Evolutionary conservation across 768 basidiomycete species (phyloP), one percentile per base, ranked within the genome.

Genomic region (Pleurotus citrinopileatus): DNA sequence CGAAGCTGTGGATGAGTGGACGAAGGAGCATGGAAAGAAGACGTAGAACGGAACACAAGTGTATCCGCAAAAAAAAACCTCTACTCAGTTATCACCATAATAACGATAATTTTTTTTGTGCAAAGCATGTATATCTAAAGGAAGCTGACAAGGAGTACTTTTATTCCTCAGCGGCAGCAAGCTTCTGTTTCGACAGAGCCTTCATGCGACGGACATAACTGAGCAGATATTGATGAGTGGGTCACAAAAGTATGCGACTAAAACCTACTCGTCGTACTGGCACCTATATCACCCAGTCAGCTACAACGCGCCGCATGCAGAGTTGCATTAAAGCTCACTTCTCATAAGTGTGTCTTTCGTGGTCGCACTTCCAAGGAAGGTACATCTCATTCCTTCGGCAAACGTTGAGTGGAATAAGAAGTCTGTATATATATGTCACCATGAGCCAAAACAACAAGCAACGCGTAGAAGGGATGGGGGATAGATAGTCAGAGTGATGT

Each of bases 141-240:
- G n/a, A n/a, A n/a, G n/a, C n/a, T n/a, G n/a, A n/a, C n/a, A n/a
- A n/a, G n/a, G n/a, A n/a, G n/a, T n/a, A n/a, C n/a, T n/a, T n/a
- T n/a, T n/a, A n/a, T n/a, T n/a, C n/a, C n/a, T 70, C 75, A 28
- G 68, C 67, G 19, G 71, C 72, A 9, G 67, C 73, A 13, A 56
- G 62, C 63, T 89, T 93, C 67, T 82, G 81, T 70, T 87, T 89
- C 42, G 87, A 77, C 58, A 94, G 77, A 60, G 81, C 78, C 76
- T 86, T 92, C 91, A 94, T 94, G 59, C 94, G 82, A 53, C 89
- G 87, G 62, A 94, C 75, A 73, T 92, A 88, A 68, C 94, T 96
- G 52, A 38, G 60, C 40, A 8, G 2, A 29, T 13, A 19, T 42
- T 20, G 23, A 54, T 52, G 53, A 23, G 46, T 10, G 53, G 52